Percentiles rank a stretch among this genome's conserved stretches.
Evolutionary conservation across 2,329 filamentous ascomycete genomes (phyloP).

Genomic region (Trichoderma harzianum): DNA sequence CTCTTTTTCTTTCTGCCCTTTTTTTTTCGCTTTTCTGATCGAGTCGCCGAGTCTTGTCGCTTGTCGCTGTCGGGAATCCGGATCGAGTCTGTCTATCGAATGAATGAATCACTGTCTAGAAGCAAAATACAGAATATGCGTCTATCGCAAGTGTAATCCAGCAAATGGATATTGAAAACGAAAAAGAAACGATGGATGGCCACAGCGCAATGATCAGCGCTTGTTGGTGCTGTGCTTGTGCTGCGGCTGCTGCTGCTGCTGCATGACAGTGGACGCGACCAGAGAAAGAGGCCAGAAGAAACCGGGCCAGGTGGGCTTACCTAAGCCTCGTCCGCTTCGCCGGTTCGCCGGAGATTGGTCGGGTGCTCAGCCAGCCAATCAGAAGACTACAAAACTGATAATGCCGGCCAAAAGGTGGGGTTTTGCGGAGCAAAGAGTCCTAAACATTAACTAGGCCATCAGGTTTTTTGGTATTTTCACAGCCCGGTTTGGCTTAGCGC

Average conservation of each 20-base stretch:
- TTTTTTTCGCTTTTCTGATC: too few species aligned
- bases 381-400: background rate
- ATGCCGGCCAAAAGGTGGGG: background rate
- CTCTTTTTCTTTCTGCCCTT: background rate
- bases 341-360: constrained; percentile 13
- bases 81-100: background rate
- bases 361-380: background rate
- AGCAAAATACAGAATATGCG: background rate
- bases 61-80: background rate
- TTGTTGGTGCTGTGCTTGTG: background rate
- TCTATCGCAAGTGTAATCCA: background rate
- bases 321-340: background rate
- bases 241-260: background rate
- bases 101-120: background rate
- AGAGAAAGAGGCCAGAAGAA: background rate
- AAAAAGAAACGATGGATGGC: background rate
- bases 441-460: background rate
- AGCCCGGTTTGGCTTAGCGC: background rate
- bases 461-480: background rate
- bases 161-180: background rate
- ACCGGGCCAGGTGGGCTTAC: background rate
- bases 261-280: background rate
- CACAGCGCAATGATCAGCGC: background rate
- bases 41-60: background rate
- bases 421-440: constrained; percentile 3